Conservation (phyloP, 73 alveolate genomes). For the Blepharisma stoltei region DNA sequence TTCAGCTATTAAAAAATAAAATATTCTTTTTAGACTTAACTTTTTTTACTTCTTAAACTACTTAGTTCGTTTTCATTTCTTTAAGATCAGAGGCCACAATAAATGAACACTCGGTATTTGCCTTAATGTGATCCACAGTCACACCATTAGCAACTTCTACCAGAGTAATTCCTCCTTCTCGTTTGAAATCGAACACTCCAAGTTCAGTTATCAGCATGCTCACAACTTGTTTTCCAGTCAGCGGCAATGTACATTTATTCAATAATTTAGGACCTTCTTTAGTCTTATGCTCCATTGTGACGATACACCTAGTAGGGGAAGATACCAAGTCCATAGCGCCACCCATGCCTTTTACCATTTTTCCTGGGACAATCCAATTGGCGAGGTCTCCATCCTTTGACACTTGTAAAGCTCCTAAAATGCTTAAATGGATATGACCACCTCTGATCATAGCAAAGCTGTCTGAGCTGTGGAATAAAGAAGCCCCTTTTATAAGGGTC, state of each 20-base stretch:
- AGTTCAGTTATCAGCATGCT: conserved; percentile 65
- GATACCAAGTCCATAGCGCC: conserved; percentile 91
- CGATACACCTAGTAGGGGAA: conserved; percentile 64
- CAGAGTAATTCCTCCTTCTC: conserved; percentile 34
- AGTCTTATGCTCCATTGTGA: conserved; percentile 79
- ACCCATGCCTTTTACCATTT: conserved; percentile 91
- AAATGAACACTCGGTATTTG: conserved; percentile 38
- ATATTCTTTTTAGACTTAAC: no score
- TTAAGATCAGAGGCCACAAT: conserved; percentile 41
- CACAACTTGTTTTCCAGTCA: conserved; percentile 77
- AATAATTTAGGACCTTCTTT: conserved; percentile 62
- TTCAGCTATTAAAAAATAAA: no score
- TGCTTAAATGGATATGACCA: conserved; percentile 72
- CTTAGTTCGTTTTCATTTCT: conserved; percentile 26
- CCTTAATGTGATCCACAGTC: conserved; percentile 37
- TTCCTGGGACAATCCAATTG: conserved; percentile 96
- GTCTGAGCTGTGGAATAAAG: conserved; percentile 73
- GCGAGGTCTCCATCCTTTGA: conserved; percentile 88
- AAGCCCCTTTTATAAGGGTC: conserved; percentile 76
- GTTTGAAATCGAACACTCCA: conserved; percentile 40
- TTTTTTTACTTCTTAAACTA: no score
- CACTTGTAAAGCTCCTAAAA: conserved; percentile 84
- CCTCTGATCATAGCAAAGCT: conserved; percentile 94
- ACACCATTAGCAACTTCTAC: conserved; percentile 43
- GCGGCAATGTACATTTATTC: conserved; percentile 61